These are phyloP conservation scores for Russula foetens DNA, from an alignment of 768 basidiomycete species.

Conservation along the genomic window DNA sequence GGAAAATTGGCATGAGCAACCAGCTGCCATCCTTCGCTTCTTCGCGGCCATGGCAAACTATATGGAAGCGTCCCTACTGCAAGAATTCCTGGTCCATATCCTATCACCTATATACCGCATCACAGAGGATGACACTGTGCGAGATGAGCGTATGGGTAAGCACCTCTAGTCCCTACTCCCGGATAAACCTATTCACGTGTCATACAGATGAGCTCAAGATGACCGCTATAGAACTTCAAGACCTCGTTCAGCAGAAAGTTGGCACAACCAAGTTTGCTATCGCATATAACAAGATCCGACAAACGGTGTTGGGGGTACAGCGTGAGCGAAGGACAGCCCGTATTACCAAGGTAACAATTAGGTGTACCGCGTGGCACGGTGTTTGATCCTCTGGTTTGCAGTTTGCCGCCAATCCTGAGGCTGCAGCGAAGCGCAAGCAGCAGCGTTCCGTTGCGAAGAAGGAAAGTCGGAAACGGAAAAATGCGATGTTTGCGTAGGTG, in stretches of 20 bases:
- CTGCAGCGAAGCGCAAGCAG: slow-evolving; percentile 64
- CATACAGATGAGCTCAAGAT: slow-evolving; percentile 72
- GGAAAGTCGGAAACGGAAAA: slow-evolving; percentile 78
- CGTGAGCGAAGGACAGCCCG: slow-evolving; percentile 58
- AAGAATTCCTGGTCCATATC: slow-evolving; percentile 74
- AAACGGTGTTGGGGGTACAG: slow-evolving; percentile 54
- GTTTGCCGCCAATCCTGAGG: slow-evolving; percentile 64
- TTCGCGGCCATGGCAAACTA: slow-evolving; percentile 85
- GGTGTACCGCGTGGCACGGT: not conserved
- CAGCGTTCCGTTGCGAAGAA: slow-evolving; percentile 72
- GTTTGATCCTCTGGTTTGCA: slow-evolving; percentile 27
- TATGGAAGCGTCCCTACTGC: slow-evolving; percentile 51
- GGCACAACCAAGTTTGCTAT: slow-evolving; percentile 78
- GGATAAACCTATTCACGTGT: not conserved
- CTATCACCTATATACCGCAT: slow-evolving; percentile 83
- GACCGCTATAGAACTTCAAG: slow-evolving; percentile 74
- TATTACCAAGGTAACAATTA: slow-evolving; percentile 35
- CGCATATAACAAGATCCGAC: slow-evolving; percentile 74
- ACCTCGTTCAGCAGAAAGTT: slow-evolving; percentile 80
- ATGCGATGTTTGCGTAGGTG: slow-evolving; percentile 49
- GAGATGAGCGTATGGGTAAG: slow-evolving; percentile 72
- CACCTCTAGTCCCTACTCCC: not conserved
- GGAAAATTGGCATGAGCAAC: slow-evolving; percentile 79
- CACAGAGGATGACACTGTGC: slow-evolving; percentile 77
- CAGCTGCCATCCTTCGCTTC: slow-evolving; percentile 76